These are phyloP conservation scores for Leishmania braziliensis DNA, from an alignment of 208 protist genomes.

Conservation along the genomic window DNA sequence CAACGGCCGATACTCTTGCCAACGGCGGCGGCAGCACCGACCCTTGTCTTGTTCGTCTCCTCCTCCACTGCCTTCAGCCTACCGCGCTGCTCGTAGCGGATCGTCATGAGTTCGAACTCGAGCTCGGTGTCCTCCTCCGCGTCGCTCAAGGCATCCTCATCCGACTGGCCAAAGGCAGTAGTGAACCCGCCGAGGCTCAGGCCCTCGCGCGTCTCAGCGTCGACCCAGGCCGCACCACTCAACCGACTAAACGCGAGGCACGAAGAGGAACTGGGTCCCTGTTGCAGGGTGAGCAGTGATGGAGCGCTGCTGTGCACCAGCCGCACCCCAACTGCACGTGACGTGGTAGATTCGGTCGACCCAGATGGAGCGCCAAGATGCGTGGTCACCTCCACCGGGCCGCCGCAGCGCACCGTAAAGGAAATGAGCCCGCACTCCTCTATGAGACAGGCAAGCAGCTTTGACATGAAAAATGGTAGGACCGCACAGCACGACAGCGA, in stretches of 20 bases:
- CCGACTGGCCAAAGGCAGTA: constrained; percentile 7
- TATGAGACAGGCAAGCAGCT: constrained; percentile 42
- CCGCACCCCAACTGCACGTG: constrained; percentile 25
- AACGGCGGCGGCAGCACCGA: neutral
- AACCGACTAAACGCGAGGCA: constrained; percentile 65
- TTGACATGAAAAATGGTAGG: constrained; percentile 43
- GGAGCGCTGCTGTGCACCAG: constrained; percentile 31
- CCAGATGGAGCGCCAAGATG: neutral
- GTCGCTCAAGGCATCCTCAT: constrained; percentile 5
- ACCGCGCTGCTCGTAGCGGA: constrained; percentile 17
- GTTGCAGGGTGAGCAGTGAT: constrained; percentile 16
- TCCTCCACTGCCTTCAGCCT: neutral
- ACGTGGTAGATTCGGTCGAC: neutral
- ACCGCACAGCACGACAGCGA: constrained; percentile 14
- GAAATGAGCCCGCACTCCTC: constrained; percentile 20
- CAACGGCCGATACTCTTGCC: neutral
- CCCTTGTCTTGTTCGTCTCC: neutral
- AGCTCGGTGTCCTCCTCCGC: constrained; percentile 38
- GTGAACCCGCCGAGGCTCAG: constrained; percentile 27
- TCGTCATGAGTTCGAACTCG: constrained; percentile 35
- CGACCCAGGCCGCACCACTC: constrained; percentile 55
- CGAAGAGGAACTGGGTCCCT: constrained; percentile 34
- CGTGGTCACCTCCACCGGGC: neutral
- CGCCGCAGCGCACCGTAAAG: constrained; percentile 39
- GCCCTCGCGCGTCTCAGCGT: constrained; percentile 37